Evolutionary conservation across 2,329 filamentous ascomycete genomes (phyloP), one percentile per base, ranked within the genome.

Genomic region (Phaeosphaeriaceae sp.): DNA sequence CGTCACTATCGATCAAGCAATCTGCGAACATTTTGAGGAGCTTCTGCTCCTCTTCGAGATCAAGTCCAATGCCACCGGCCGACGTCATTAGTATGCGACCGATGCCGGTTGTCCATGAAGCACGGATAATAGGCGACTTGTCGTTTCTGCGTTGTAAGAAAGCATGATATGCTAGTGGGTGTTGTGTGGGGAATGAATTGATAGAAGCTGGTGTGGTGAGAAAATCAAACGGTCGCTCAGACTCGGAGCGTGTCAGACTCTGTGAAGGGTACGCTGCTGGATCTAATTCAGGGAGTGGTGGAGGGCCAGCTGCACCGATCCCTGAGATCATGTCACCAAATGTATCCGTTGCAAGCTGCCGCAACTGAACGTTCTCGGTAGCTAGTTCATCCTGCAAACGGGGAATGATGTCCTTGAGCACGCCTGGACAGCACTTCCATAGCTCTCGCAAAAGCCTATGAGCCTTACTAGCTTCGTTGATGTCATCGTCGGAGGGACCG

Each of bases 281-380:
- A 64, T 97, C 91, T 66, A 96, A 81, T 1, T 79, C 74, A 8
- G 88, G 83, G 6, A 85, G 76, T 12, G 88, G 84, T 13, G 92
- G 91, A 46, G 90, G 89, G 0, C 93, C 93, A 53, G 92, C 91
- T 52, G 93, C 90, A 41, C 93, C 93, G 69, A 97, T 95, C 5
- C 93, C 93, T 33, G 93, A 88, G 20, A 95, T 88, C 80, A 99
- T 92, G 68, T 97, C 93, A 44, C 95, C 94, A 32, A 99, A 84
- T 0, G 94, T 96, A 73, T 97, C 91, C 0, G 93, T 96, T 2
- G 93, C 93, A 48, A 99, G 82, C 50, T 90, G 83, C 44, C 94
- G 89, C 46, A 99, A 78, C 61, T 94, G 87, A 3, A 92, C 81
- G 52, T 95, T 95, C 68, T 99, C 94, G 0, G 92, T 92, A 3